Evolutionary conservation across 768 basidiomycete species (phyloP), one percentile per base, ranked within the genome.

Genomic region (Porphyrellus cyaneotinctus): DNA sequence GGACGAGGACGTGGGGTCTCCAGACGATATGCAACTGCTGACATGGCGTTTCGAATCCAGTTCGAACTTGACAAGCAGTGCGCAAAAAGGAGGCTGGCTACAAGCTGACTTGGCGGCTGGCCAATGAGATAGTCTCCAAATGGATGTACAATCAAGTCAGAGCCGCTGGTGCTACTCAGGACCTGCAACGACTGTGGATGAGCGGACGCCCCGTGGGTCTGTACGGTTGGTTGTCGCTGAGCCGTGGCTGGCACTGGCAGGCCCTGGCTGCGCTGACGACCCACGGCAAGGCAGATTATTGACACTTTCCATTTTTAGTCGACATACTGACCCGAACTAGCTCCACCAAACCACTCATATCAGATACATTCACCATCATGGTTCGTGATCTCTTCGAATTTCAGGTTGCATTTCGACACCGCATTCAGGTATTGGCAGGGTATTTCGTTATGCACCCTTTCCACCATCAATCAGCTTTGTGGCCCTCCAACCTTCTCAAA

Each of bases 1-100:
- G 74, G 75, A 42, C 83, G 79, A 20, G 83, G 73, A 35, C 83
- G 81, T 32, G 85, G 78, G 0, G 82, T 74, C 67, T 88, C 79
- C 41, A 89, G 73, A 57, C 78, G 78, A 72, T 87, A 85, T 15
- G 80, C 82, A 24, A 83, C 72, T 54, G 74, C 74, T 50, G 82
- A 82, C 84, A 85, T 84, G 56, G 56, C 66, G 66, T 61, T 65
- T 22, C 39, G 68, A 70, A 71, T 56, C 69, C 68, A 71, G 68
- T 59, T 68, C 68, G 68, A 69, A 64, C 58, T 33, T 24, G 56
- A 52, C 43, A 30, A 33, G 45, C 59, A 51, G 51, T 22, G 37
- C 43, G 52, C 22, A 33, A 30, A 36, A 15, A 30, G 37, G 13
- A 18, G 43, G 20, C 42, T 20, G 31, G 24, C 46, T 22, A 47